Evolutionary conservation across 441 rosid genomes (phyloP), one percentile per base, ranked within the genome.

Genomic region (Lepidium campestre): DNA sequence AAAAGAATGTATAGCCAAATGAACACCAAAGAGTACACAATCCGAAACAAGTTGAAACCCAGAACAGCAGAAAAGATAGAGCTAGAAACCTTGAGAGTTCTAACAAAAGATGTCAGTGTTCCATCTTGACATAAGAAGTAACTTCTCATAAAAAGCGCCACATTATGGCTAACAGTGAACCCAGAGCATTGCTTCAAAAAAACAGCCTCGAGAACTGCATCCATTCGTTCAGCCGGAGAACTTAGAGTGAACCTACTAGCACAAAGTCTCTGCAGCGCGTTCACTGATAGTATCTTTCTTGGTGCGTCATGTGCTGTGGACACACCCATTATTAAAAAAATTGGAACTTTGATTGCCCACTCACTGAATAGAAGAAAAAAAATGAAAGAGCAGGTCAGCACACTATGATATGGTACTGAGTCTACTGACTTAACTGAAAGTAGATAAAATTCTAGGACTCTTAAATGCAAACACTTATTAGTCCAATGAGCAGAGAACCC

Each of bases 91-190:
- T 94, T 94, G 58, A 94, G 78, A 67, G 92, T 86, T 83, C 87
- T 85, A 47, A 89, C 68, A 66, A 94, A 89, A 55, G 97, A 84
- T 66, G 93, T 89, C 61, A 91, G 59, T 6, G 97, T 87, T 70
- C 99, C 99, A 81, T 91, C 96, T 71, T 86, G 92, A 72, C 77
- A 81, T 57, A 72, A 65, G 77, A 94, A 91, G 75, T 89, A 88
- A 73, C 82, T 86, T 78, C 90, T 86, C 86, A 89, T 50, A 74
- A 84, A 85, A 61, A 61, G 75, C 35, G 93, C 90, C 63, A 91
- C 92, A 66, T 83, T 84, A 71, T 91, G 87, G 81, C 92, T 77
- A 75, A 94, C 67, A 42, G 68, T 75, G 73, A 93, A 94, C 65
- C 95, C 91, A 78, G 82, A 84, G 81, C 81, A 82, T 11, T 76